Evolutionary conservation across 495 filamentous ascomycete species (phyloP), one percentile per base, ranked within the genome.

Genomic region (Aspergillus asperescens): DNA sequence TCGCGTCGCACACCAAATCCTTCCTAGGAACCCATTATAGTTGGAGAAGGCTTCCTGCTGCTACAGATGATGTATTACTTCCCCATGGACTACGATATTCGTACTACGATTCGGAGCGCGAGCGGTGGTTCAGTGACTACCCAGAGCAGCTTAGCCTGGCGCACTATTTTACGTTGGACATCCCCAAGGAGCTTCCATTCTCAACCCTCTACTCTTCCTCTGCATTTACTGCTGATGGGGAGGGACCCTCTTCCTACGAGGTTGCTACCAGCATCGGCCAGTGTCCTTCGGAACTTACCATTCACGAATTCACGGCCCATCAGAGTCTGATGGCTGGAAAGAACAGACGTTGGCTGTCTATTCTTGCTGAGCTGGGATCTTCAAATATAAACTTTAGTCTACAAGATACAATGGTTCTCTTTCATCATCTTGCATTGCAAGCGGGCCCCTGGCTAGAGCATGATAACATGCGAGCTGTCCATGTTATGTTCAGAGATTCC

Each of bases 291-390:
- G 42, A 61, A 19, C 58, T 81, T 39, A 69, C 70, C 1, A 51
- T 81, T 0, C 76, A 81, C 16, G 79, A 82, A 37, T 81, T 67
- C 55, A 66, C 69, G 13, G 68, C 76, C 0, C 70, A 82, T 50
- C 68, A 72, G 1, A 65, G 59, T 20, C 50, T 82, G 3, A 48
- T 50, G 15, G 45, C 22, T 16, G 8, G 49, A 71, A 46, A 63
- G 28, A 52, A 57, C 1, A 54, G 80, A 25, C 75, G 81, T 35
- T 80, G 79, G 75, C 55, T 75, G 3, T 79, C 77, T 32, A 72
- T 83, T 9, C 58, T 78, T 0, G 54, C 69, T 13, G 78, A 83
- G 50, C 62, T 85, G 3, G 61, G 59, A 5, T 62, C 66, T 0
- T 76, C 73, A 1, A 73, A 70, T 37, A 34, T 85, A 10, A 72